Percentiles rank a stretch among this genome's conserved stretches.
These are phyloP conservation scores for Penicillium soppii DNA, from an alignment of 495 filamentous ascomycete genomes.

Conservation along the genomic window DNA sequence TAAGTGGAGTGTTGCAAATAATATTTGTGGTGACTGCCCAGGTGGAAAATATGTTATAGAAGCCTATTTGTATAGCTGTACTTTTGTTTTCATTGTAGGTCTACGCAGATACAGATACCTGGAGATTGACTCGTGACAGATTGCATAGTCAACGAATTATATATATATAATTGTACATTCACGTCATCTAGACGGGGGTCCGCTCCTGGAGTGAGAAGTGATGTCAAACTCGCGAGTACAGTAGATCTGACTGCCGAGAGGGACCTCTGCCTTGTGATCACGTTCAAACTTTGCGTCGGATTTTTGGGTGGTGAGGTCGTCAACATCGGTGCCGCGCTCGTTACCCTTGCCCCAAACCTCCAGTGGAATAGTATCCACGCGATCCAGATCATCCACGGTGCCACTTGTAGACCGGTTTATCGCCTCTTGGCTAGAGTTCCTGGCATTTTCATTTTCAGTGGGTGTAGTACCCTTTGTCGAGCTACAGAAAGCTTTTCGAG, in stretches of 20 bases:
- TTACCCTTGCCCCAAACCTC: slow-evolving; percentile 11
- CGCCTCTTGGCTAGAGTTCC: slow-evolving; percentile 21
- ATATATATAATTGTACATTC: not conserved
- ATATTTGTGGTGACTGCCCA: no score
- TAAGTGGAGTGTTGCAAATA: no score
- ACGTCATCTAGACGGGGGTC: not conserved
- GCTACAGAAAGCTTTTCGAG: not conserved
- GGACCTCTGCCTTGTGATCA: not conserved
- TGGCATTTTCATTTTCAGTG: not conserved
- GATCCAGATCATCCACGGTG: slow-evolving; percentile 10
- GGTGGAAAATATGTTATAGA: no score
- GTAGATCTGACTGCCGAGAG: not conserved
- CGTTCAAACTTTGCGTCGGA: not conserved
- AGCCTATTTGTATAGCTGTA: no score
- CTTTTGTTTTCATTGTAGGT: no score
- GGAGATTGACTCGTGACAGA: no score
- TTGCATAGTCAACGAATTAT: no score
- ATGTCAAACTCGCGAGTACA: not conserved
- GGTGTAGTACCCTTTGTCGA: not conserved
- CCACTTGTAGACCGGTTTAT: slow-evolving; percentile 16
- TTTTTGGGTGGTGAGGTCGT: not conserved
- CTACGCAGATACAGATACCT: no score
- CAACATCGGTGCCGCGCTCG: not conserved
- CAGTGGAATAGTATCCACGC: slow-evolving; percentile 9
- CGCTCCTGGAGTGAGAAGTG: not conserved